Evolutionary conservation across 495 filamentous ascomycete genomes (phyloP).

Genomic region (Neurospora sp.): DNA sequence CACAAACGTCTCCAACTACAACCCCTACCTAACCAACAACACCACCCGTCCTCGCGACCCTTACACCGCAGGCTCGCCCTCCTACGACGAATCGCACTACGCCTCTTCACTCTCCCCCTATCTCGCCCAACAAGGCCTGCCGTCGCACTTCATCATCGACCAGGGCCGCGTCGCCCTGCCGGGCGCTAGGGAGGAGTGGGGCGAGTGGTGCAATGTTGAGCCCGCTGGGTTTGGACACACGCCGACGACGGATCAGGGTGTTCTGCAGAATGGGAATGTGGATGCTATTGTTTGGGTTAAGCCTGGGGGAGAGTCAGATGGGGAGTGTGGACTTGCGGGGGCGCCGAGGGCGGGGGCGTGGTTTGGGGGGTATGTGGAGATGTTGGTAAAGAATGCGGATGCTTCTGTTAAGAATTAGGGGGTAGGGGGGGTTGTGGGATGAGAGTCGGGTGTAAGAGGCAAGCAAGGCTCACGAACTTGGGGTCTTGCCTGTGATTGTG

Average conservation of each 20-base stretch:
- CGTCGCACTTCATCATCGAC: constrained; percentile 53
- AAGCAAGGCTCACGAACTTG: not conserved
- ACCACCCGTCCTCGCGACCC: constrained; percentile 30
- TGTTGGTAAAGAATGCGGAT: constrained; percentile 53
- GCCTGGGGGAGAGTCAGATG: constrained; percentile 65
- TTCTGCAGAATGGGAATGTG: constrained; percentile 39
- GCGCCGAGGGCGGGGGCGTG: constrained; percentile 61
- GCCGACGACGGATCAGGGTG: constrained; percentile 45
- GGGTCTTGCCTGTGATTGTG: not conserved
- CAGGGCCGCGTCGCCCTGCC: constrained; percentile 37
- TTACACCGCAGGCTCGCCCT: constrained; percentile 35
- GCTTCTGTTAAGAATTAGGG: constrained; percentile 16
- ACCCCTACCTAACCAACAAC: constrained; percentile 38
- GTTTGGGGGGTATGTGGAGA: constrained; percentile 65
- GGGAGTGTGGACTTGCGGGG: constrained; percentile 49
- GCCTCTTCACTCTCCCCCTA: constrained; percentile 53
- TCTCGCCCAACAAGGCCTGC: constrained; percentile 45
- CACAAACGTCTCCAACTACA: constrained; percentile 73
- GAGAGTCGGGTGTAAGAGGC: not conserved
- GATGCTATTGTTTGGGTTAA: constrained; percentile 74
- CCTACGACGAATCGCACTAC: constrained; percentile 56
- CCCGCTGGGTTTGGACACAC: constrained; percentile 58
- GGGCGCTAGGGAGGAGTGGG: constrained; percentile 51
- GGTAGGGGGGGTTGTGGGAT: not conserved
- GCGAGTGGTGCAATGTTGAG: constrained; percentile 71